A percentile compares a stretch with the other conserved stretches of the same genome.
These are phyloP conservation scores for Trichoderma harzianum DNA, from an alignment of 2,329 filamentous ascomycete species.

Conservation along the genomic window DNA sequence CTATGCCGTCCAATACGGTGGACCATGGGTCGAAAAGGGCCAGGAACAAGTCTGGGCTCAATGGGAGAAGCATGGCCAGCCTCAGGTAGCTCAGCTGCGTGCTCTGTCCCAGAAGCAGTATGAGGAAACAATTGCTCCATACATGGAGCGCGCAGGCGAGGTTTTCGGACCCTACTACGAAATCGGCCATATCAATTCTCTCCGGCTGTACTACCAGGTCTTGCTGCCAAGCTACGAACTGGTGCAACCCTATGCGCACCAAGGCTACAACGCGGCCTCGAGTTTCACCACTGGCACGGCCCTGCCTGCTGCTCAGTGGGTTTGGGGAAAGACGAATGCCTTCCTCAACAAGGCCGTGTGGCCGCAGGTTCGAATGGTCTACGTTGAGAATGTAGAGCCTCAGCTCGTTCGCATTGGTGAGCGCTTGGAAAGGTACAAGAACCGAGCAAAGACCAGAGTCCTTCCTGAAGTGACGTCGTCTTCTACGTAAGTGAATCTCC, in stretches of 20 bases:
- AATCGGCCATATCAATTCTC: conserved; percentile 57
- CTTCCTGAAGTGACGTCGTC: conserved; percentile 24
- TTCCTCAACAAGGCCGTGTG: conserved; percentile 76
- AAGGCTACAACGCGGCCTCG: conserved; percentile 64
- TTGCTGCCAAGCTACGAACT: conserved; percentile 72
- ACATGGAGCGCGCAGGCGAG: conserved; percentile 61
- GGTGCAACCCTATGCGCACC: conserved; percentile 69
- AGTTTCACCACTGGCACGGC: conserved; percentile 66
- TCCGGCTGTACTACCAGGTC: conserved; percentile 68
- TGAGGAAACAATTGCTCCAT: conserved; percentile 65
- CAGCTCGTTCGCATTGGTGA: conserved; percentile 91
- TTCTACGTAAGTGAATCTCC: neutral
- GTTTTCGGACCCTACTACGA: conserved; percentile 69
- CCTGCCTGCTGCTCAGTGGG: conserved; percentile 68
- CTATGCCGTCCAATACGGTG: conserved; percentile 69
- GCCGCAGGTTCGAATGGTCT: conserved; percentile 76
- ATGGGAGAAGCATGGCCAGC: conserved; percentile 77
- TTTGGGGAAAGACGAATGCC: conserved; percentile 63
- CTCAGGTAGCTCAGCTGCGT: conserved; percentile 67
- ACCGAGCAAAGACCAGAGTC: conserved; percentile 34
- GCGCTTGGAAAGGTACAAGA: conserved; percentile 72
- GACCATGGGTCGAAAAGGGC: conserved; percentile 66
- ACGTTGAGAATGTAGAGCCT: conserved; percentile 90
- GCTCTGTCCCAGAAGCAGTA: conserved; percentile 63
- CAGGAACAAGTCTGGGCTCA: conserved; percentile 64